Conservation (phyloP, 768 basidiomycete species). For the Rhizopogon roseolus region DNA sequence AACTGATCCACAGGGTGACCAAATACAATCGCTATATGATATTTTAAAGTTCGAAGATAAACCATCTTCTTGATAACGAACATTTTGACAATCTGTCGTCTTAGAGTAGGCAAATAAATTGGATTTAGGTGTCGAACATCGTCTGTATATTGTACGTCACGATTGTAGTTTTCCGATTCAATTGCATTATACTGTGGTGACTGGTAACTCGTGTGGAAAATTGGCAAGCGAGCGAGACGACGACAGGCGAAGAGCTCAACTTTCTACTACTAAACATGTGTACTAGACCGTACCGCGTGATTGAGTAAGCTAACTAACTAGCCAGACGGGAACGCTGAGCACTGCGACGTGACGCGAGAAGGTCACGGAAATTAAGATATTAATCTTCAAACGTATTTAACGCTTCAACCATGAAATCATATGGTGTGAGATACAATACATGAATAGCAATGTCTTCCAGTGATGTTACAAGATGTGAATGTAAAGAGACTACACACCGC, state of each 20-base stretch:
- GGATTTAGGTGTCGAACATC: background rate
- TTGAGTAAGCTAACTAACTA: too few species aligned
- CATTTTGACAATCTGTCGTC: background rate
- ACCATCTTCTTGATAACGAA: constrained; percentile 18
- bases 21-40: constrained; percentile 89
- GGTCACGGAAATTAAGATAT: background rate
- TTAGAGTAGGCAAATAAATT: background rate
- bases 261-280: too few species aligned
- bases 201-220: background rate
- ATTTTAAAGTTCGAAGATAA: constrained; percentile 75
- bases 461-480: background rate
- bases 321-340: too few species aligned
- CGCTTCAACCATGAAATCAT: too few species aligned
- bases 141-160: background rate
- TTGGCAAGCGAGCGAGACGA: too few species aligned
- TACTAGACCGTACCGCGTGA: too few species aligned
- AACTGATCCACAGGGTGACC: constrained; percentile 63
- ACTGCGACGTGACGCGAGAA: too few species aligned
- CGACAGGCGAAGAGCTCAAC: too few species aligned
- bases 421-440: too few species aligned
- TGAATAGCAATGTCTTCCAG: background rate
- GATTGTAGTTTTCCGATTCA: background rate
- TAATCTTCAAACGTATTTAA: background rate
- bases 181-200: background rate
- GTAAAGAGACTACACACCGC: background rate